phyloP scores from a whole-genome alignment of 2,329 filamentous ascomycete genomes.

The Xylaria multiplex region DNA sequence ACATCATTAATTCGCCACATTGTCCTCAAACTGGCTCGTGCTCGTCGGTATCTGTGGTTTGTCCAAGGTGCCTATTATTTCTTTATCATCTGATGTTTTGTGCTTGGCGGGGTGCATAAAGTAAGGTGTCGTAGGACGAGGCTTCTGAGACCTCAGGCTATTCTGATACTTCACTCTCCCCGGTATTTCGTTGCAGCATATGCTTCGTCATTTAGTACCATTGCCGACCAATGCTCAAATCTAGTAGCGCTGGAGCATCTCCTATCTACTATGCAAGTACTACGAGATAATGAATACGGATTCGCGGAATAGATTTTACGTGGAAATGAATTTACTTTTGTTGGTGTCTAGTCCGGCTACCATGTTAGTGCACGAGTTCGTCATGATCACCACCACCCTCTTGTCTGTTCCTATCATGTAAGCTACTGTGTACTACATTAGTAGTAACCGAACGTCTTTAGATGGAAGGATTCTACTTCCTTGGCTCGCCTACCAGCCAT shows the following conservation, averaged over 20 bases:
- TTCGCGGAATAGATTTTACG: neutral
- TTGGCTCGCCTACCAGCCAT: constrained; percentile 13
- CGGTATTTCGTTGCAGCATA: constrained; percentile 44
- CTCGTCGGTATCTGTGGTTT: neutral
- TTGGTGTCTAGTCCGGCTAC: neutral
- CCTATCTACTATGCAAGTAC: constrained; percentile 35
- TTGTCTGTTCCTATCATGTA: neutral
- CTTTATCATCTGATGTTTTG: constrained; percentile 6
- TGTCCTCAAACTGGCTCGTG: neutral
- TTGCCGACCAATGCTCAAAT: constrained; percentile 25
- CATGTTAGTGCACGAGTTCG: constrained; percentile 10
- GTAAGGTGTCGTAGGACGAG: constrained; percentile 35
- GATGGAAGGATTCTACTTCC: constrained; percentile 32
- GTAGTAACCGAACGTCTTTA: constrained; percentile 24
- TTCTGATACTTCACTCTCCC: constrained; percentile 40
- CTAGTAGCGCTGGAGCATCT: constrained; percentile 34
- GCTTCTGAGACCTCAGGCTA: constrained; percentile 36
- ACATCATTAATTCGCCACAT: neutral
- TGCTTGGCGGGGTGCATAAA: constrained; percentile 29
- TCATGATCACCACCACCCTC: constrained; percentile 27
- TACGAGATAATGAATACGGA: constrained; percentile 1
- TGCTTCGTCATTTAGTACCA: constrained; percentile 41
- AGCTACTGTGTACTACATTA: neutral
- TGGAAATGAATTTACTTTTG: neutral
- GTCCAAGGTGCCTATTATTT: neutral